phyloP scores from a whole-genome alignment of 2,329 filamentous ascomycete genomes.

The Fusarium sp. region DNA sequence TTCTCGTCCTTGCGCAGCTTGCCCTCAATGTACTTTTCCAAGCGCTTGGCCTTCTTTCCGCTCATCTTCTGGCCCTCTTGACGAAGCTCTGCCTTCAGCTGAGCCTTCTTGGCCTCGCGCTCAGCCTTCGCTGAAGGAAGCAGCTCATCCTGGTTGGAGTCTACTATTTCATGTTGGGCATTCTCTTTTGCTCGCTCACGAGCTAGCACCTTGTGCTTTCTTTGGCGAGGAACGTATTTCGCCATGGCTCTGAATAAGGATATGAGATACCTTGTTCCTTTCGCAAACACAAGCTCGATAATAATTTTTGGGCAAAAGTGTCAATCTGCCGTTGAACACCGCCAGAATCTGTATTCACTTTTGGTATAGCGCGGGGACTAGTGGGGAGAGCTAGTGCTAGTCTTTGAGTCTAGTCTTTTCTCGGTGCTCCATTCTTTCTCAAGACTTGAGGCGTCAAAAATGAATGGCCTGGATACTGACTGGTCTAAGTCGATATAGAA shows the following conservation, averaged over 20 bases:
- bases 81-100: constrained; percentile 64
- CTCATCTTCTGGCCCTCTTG: constrained; percentile 66
- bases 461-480: neutral
- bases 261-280: neutral
- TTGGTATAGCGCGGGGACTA: constrained; percentile 51
- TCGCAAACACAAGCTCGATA: neutral
- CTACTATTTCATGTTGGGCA: constrained; percentile 53
- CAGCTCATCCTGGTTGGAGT: constrained; percentile 51
- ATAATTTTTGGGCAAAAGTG: constrained; percentile 50
- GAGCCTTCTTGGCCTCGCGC: constrained; percentile 65
- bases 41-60: constrained; percentile 72
- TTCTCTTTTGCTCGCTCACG: constrained; percentile 65
- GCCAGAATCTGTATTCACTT: constrained; percentile 47
- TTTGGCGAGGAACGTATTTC: constrained; percentile 71
- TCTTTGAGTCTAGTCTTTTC: neutral
- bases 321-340: constrained; percentile 53
- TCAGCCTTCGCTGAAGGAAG: constrained; percentile 59
- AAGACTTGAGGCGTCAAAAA: neutral
- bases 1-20: constrained; percentile 97
- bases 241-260: constrained; percentile 53
- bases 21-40: constrained; percentile 81
- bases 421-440: neutral
- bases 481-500: neutral
- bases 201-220: constrained; percentile 76
- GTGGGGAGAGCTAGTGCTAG: neutral